Conservation (phyloP, 306 rosid species). For the Lathyrus tuberosus region DNA sequence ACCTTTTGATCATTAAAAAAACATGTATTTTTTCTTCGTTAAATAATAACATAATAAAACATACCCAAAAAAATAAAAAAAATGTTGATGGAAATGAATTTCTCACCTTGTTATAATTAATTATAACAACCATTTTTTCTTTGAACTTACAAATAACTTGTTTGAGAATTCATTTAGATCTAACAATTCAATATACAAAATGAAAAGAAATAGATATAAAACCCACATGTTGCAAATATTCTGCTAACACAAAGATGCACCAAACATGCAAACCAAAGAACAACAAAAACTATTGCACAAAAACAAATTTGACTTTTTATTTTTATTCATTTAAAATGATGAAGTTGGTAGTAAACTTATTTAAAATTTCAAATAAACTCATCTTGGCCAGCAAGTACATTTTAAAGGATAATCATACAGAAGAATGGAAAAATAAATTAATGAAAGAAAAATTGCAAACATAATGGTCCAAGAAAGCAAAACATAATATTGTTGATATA, state of each 20-base stretch:
- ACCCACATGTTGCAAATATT: not conserved
- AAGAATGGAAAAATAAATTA: not conserved
- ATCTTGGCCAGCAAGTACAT: constrained; percentile 37
- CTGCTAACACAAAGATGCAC: constrained; percentile 21
- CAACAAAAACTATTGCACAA: not conserved
- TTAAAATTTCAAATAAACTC: constrained; percentile 4
- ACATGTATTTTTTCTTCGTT: not conserved
- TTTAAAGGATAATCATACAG: constrained; percentile 14
- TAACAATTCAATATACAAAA: not conserved
- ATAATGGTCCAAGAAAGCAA: constrained; percentile 34
- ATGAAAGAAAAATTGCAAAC: constrained; percentile 36
- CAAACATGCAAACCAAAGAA: constrained; percentile 19
- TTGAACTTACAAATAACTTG: not conserved
- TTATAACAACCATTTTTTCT: not conserved
- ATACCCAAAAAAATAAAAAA: not conserved
- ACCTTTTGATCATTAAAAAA: not conserved
- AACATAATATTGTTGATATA: constrained; percentile 25
- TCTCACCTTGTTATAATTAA: not conserved
- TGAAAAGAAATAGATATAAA: constrained; percentile 10
- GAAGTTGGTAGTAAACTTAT: not conserved
- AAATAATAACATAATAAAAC: constrained; percentile 1
- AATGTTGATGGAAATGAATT: not conserved
- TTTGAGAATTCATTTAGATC: not conserved
- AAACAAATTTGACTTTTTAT: constrained; percentile 22
- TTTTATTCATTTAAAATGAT: not conserved